phyloP scores from a whole-genome alignment of 495 filamentous ascomycete genomes.

The Xylaria telfairii region DNA sequence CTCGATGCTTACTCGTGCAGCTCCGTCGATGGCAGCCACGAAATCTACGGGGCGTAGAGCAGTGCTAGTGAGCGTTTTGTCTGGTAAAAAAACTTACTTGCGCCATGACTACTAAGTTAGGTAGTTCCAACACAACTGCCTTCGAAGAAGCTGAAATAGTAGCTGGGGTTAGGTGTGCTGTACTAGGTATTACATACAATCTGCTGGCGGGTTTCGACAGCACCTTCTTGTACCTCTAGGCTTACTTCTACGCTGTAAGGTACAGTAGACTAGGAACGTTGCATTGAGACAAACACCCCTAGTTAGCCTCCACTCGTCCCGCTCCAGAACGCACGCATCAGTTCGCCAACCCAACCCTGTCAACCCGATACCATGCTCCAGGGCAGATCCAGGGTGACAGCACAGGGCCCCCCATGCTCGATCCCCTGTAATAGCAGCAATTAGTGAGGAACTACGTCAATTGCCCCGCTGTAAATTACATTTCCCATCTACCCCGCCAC shows the following conservation, averaged over 20 bases:
- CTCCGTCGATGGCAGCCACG: background rate
- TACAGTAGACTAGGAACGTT: background rate
- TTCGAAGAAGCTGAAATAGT: too few species aligned
- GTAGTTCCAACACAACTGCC: too few species aligned
- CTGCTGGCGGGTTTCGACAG: background rate
- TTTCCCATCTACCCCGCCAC: background rate
- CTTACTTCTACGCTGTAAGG: too few species aligned
- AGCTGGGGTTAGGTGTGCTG: too few species aligned
- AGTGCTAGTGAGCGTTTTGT: too few species aligned
- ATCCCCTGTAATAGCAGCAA: background rate
- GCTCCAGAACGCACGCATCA: background rate
- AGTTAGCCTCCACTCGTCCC: background rate
- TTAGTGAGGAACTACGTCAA: constrained; percentile 21
- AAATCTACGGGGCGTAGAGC: background rate
- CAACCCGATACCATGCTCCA: background rate
- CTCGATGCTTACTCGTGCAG: constrained; percentile 1
- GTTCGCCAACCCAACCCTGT: background rate
- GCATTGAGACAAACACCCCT: background rate
- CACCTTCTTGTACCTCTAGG: background rate
- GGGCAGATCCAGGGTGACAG: background rate
- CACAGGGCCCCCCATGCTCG: constrained; percentile 3
- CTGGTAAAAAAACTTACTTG: too few species aligned
- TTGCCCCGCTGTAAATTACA: background rate
- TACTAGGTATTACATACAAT: too few species aligned
- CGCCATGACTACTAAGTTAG: too few species aligned